A percentile compares a stretch with the other conserved stretches of the same genome.
phyloP scores from a whole-genome alignment of 805 yeast genomes.

The Wickerhamomyces chaumierensis region DNA sequence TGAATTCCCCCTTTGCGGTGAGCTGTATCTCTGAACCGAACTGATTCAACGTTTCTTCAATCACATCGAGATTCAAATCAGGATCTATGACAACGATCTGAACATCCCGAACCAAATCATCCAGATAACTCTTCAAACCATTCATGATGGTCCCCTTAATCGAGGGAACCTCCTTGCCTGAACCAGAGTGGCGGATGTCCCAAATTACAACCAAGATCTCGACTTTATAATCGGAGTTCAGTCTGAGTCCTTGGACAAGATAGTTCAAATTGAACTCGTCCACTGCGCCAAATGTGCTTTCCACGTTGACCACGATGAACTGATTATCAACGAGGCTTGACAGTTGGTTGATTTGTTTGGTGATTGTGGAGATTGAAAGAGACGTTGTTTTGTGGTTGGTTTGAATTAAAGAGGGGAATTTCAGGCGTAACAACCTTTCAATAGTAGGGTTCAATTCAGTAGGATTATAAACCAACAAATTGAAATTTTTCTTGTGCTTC shows the following conservation, averaged over 20 bases:
- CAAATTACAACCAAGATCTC: slow-evolving; percentile 25
- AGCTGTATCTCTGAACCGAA: slow-evolving; percentile 14
- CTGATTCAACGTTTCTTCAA: slow-evolving; percentile 17
- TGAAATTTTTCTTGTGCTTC: slow-evolving; percentile 9
- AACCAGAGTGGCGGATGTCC: slow-evolving; percentile 27
- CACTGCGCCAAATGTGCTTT: slow-evolving; percentile 8
- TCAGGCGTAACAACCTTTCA: slow-evolving; percentile 22
- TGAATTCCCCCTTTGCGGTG: slow-evolving; percentile 24
- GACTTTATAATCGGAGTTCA: slow-evolving; percentile 23
- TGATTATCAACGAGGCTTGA: slow-evolving; percentile 27
- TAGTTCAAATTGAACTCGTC: slow-evolving; percentile 15
- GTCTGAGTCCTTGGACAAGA: slow-evolving; percentile 22
- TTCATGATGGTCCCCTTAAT: slow-evolving; percentile 15
- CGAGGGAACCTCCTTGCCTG: too few relatives aligned
- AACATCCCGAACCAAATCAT: slow-evolving; percentile 19
- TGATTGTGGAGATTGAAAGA: background rate
- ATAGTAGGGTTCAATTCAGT: slow-evolving; percentile 19
- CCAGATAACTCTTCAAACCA: slow-evolving; percentile 20
- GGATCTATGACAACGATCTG: slow-evolving; percentile 20
- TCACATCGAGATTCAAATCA: slow-evolving; percentile 13
- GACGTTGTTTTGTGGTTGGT: background rate
- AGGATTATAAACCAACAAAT: background rate
- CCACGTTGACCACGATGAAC: slow-evolving; percentile 23
- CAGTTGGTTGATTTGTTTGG: slow-evolving; percentile 9
- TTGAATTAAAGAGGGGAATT: slow-evolving; percentile 17